Base-by-base conservation (phyloP, 2,329 filamentous ascomycete species). In the Boeremia exigua region DNA sequence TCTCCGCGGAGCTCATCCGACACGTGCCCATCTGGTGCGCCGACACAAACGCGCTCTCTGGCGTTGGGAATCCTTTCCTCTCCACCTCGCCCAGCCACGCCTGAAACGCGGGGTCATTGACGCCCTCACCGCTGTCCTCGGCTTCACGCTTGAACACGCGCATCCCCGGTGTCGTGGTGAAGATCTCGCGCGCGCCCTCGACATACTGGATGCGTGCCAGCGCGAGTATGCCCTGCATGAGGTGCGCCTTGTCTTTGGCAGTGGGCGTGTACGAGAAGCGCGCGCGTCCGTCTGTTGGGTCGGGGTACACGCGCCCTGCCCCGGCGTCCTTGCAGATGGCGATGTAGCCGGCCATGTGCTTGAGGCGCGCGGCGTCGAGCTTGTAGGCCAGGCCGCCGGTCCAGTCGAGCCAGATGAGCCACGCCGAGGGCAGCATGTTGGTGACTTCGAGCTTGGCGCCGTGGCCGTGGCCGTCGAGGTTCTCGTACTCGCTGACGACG, bases 21-120 rank as follows among this genome's bases (percentile, higher is more conserved):
- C 88, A 91, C 9, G 86, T 86, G 19, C 89, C 88, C 90, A 93
- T 93, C 78, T 93, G 90, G 74, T 94, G 90, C 15, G 90, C 90
- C n/a, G 86, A 89, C 28, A 81, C 77, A 66, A 86, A 90, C n/a
- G 78, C 71, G 19, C 80, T 78, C 28, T 81, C 77, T 0, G 84
- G 83, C 1, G 75, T 69, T 0, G 81, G 74, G 10, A 85, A 77
- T 1, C 79, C 81, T 54, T 75, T 78, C 44, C 82, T 82, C 34
- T 82, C 80, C 17, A 84, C 69, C 47, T 78, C 70, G 6, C 72
- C 70, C 2, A 90, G 75, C 89, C 89, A 92, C 7, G 78, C 76
- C 28, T 79, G 77, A 74, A 92, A 91, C 1, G 70, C 75, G 1
- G 81, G 74, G 63, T 90, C 85, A 33, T 82, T 84, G 62, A 86